Evolutionary conservation across 257 asterid genomes (phyloP), one percentile per base, ranked within the genome.

Genomic region (Nemophila menziesii): DNA sequence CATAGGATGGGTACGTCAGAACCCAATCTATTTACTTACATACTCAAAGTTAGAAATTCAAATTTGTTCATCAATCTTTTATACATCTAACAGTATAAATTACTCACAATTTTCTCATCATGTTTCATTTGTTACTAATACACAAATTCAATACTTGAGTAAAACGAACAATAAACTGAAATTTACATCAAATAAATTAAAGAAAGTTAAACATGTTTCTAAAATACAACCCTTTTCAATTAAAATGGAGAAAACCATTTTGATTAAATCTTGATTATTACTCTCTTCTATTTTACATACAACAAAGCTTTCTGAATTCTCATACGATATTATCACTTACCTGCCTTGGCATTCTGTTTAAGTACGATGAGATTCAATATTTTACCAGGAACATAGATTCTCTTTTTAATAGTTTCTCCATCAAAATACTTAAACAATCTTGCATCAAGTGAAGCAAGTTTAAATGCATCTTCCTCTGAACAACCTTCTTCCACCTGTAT

Each of bases 331-430:
- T 58, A 66, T 36, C 55, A 29, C 44, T 65, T 66, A 54, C 64
- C 72, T 48, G 67, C 93, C 66, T 75, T 72, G 36, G 33, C 65
- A 43, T 61, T 67, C 61, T 72, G 69, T 0, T 44, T 11, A 3
- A 78, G 92, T 13, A 90, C 43, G 48, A 90, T 80, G 18, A 90
- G 70, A 47, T 85, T 90, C 65, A 90, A 57, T 52, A 90, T 85
- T 75, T 74, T 81, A 23, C 92, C 85, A 2, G 92, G 77, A 22
- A 90, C 94, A 19, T 71, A 90, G 12, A 90, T 81, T 34, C 73
- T 70, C 73, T 81, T 85, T 66, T 68, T 80, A 46, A 90, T 73
- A n/a, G 60, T 52, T 66, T 72, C 68, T 3, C 94, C 96, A 5
- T 60, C 74, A 46, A 84, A 62, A 43, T 46, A 79, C 56, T 70